phyloP scores from a whole-genome alignment of 495 filamentous ascomycete genomes.

The Bacidia gigantensis region DNA sequence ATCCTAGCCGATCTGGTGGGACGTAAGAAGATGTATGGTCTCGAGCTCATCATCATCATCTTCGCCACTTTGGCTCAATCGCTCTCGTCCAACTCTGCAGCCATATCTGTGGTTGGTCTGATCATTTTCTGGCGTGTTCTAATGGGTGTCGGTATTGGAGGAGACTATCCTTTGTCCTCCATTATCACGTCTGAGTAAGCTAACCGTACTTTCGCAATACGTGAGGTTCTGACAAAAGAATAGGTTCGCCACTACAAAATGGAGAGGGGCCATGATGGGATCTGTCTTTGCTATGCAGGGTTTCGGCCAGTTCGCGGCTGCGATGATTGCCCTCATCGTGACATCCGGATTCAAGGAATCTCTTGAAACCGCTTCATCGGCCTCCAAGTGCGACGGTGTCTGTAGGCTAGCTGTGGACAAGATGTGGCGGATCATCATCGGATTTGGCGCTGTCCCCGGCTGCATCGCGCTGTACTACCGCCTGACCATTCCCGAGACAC shows the following conservation, averaged over 20 bases:
- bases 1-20: conserved; percentile 66
- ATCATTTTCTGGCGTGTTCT: conserved; percentile 84
- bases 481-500: conserved; percentile 77
- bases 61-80: conserved; percentile 68
- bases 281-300: conserved; percentile 78
- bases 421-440: conserved; percentile 73
- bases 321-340: conserved; percentile 57
- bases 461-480: conserved; percentile 71
- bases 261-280: conserved; percentile 82
- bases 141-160: conserved; percentile 74
- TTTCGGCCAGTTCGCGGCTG: conserved; percentile 59
- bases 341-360: conserved; percentile 61
- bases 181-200: conserved; percentile 63
- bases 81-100: conserved; percentile 50
- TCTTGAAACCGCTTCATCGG: conserved; percentile 35
- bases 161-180: conserved; percentile 73
- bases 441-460: conserved; percentile 66
- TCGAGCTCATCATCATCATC: conserved; percentile 82
- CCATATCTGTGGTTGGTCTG: conserved; percentile 58
- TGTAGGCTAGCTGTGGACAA: conserved; percentile 64
- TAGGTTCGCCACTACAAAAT: conserved; percentile 69
- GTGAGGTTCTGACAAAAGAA: conserved; percentile 8
- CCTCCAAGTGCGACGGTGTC: conserved; percentile 43
- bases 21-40: conserved; percentile 74
- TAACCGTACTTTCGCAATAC: neutral